Evolutionary conservation across 2,329 filamentous ascomycete genomes (phyloP).

Genomic region (Cercospora beticola): DNA sequence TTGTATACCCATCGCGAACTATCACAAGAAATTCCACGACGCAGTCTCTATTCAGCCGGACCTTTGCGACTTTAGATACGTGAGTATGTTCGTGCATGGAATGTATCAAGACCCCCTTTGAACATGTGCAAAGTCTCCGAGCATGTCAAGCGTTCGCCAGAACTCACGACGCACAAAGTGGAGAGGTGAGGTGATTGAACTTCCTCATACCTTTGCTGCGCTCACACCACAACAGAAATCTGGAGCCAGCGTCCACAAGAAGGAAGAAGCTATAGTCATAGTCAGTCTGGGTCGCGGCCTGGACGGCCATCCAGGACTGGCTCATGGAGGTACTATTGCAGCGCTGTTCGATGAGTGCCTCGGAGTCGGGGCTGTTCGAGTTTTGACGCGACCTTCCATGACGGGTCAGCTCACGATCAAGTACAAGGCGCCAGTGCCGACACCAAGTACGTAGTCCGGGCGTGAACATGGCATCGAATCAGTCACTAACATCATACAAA

Average conservation of each 20-base stretch:
- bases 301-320: slow-evolving; percentile 14
- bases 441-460: slow-evolving; percentile 8
- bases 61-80: slow-evolving; percentile 16
- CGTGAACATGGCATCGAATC: background rate
- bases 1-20: slow-evolving; percentile 11
- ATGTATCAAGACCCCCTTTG: background rate
- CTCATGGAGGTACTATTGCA: slow-evolving; percentile 17
- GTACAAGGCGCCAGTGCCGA: slow-evolving; percentile 17
- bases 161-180: background rate
- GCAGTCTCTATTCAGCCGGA: slow-evolving; percentile 14
- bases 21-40: slow-evolving; percentile 17
- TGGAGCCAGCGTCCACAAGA: background rate
- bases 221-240: slow-evolving; percentile 3
- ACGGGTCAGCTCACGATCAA: slow-evolving; percentile 16
- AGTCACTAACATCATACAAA: background rate
- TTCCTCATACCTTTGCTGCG: background rate
- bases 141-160: slow-evolving; percentile 15
- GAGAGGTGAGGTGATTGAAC: background rate
- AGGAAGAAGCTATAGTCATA: slow-evolving; percentile 16
- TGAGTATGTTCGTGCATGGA: background rate
- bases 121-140: background rate
- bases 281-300: slow-evolving; percentile 16
- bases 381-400: slow-evolving; percentile 8
- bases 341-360: slow-evolving; percentile 18
- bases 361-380: slow-evolving; percentile 7